phyloP scores from a whole-genome alignment of 2,329 filamentous ascomycete species.

The Cladobotryum protrusum region DNA sequence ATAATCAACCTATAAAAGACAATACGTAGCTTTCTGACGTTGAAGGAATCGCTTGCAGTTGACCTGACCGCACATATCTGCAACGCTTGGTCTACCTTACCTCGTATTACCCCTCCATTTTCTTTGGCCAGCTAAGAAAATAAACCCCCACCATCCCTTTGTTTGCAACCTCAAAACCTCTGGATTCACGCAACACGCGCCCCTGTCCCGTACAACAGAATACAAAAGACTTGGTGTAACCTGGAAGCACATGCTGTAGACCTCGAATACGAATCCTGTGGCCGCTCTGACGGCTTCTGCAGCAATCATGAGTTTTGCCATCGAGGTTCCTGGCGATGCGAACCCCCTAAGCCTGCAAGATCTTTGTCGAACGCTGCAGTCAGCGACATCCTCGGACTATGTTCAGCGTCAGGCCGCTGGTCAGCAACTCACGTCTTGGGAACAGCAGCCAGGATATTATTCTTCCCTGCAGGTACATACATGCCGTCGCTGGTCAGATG shows the following conservation, averaged over 20 bases:
- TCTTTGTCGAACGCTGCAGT: slow-evolving; percentile 58
- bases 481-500: neutral
- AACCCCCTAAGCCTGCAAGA: slow-evolving; percentile 60
- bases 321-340: slow-evolving; percentile 78
- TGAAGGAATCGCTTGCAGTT: too few relatives aligned
- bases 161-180: neutral
- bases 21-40: too few relatives aligned
- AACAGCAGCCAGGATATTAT: slow-evolving; percentile 60
- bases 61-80: too few relatives aligned
- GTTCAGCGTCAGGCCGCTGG: slow-evolving; percentile 60
- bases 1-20: too few relatives aligned
- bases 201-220: neutral
- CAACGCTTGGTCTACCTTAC: neutral
- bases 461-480: slow-evolving; percentile 57
- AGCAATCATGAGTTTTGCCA: slow-evolving; percentile 56
- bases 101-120: too few relatives aligned
- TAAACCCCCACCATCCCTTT: too few relatives aligned
- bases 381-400: slow-evolving; percentile 56
- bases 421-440: slow-evolving; percentile 68
- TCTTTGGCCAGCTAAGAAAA: too few relatives aligned
- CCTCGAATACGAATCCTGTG: neutral
- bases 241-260: neutral
- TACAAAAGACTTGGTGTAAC: neutral
- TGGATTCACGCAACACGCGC: neutral
- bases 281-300: slow-evolving; percentile 11